Percentiles rank a stretch among this genome's conserved stretches.
Conservation (phyloP, 345 rosid species). For the Carallia brachiata region DNA sequence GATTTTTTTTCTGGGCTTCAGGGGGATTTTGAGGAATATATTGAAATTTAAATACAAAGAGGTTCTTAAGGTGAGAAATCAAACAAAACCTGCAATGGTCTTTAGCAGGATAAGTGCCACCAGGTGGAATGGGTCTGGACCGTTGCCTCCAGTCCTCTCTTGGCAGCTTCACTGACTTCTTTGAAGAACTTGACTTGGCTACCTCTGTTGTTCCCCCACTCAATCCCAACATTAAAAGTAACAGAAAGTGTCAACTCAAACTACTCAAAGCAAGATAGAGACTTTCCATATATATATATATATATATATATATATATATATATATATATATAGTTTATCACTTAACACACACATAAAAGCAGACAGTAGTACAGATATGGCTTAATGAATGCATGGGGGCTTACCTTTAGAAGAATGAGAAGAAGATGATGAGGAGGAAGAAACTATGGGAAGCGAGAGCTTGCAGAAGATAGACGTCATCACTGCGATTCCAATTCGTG, state of each 20-base stretch:
- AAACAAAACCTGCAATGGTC: slow-evolving; percentile 81
- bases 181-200: slow-evolving; percentile 26
- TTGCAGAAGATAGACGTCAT: slow-evolving; percentile 42
- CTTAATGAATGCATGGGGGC: not conserved
- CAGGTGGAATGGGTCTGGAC: slow-evolving; percentile 81
- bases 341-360: too few species aligned
- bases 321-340: too few species aligned
- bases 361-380: not conserved
- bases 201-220: slow-evolving; percentile 22
- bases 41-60: too few species aligned
- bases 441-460: slow-evolving; percentile 37
- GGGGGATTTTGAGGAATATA: not conserved
- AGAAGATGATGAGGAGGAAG: slow-evolving; percentile 25
- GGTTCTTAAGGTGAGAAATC: not conserved
- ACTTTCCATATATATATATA: too few species aligned
- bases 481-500: not conserved
- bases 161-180: slow-evolving; percentile 49
- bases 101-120: slow-evolving; percentile 91
- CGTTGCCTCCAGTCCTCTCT: slow-evolving; percentile 88
- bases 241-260: not conserved
- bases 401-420: slow-evolving; percentile 47
- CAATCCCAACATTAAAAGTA: not conserved
- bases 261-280: not conserved
- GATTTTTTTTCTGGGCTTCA: too few species aligned
- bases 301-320: too few species aligned